These are phyloP conservation scores for Hericium alpestre DNA, from an alignment of 768 basidiomycete genomes.

Conservation along the genomic window DNA sequence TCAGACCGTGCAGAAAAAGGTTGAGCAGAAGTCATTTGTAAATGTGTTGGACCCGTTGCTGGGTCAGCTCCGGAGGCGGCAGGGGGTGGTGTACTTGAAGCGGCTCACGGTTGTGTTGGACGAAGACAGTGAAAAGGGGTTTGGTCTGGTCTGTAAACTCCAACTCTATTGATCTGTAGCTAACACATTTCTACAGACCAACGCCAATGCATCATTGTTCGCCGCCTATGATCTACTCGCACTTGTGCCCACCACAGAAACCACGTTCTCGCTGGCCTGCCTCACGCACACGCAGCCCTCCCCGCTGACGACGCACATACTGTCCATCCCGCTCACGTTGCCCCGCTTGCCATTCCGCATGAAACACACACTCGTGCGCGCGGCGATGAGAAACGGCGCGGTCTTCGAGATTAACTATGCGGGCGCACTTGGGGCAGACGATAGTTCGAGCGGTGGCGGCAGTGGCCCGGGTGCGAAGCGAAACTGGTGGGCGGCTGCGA, in stretches of 20 bases:
- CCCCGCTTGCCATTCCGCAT: conserved; percentile 73
- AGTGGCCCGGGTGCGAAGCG: conserved; percentile 48
- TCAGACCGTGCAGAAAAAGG: conserved; percentile 57
- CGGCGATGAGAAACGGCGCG: conserved; percentile 72
- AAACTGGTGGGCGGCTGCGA: conserved; percentile 77
- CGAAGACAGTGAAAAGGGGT: conserved; percentile 79
- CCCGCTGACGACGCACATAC: conserved; percentile 68
- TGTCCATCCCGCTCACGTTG: conserved; percentile 66
- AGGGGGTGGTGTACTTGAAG: conserved; percentile 58
- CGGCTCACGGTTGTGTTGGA: conserved; percentile 73
- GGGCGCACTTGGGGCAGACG: conserved; percentile 54
- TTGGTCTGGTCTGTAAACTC: conserved; percentile 50
- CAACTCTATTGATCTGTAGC: background rate
- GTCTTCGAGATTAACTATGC: conserved; percentile 77
- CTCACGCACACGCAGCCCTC: conserved; percentile 72
- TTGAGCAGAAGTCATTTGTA: conserved; percentile 61
- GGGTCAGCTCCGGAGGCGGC: conserved; percentile 45
- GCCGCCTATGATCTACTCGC: conserved; percentile 68
- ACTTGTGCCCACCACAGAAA: conserved; percentile 59
- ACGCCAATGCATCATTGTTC: conserved; percentile 53
- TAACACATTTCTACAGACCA: conserved; percentile 36
- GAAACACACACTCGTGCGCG: conserved; percentile 74
- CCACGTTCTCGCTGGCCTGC: conserved; percentile 70
- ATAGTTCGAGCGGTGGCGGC: conserved; percentile 45
- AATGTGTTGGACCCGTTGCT: conserved; percentile 54